These are phyloP conservation scores for Rhodotorula sp. DNA, from an alignment of 1,284 basidiomycete genomes.

Conservation along the genomic window DNA sequence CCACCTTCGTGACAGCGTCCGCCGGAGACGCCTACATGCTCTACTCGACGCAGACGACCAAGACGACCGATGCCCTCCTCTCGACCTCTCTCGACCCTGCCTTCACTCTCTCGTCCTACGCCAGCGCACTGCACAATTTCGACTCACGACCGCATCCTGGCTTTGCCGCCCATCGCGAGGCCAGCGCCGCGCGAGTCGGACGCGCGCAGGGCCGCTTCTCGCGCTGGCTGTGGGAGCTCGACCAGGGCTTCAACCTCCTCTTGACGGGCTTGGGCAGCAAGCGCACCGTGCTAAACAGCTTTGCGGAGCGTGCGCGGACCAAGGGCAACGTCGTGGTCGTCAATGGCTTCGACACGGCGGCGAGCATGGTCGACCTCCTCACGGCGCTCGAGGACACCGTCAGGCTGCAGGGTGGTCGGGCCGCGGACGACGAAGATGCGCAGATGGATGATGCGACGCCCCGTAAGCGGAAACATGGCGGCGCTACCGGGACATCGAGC, in stretches of 20 bases:
- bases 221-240: conserved; percentile 69
- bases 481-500: conserved; percentile 47
- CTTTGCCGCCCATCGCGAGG: conserved; percentile 59
- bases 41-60: conserved; percentile 62
- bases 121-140: conserved; percentile 61
- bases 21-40: conserved; percentile 80
- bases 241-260: conserved; percentile 78
- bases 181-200: conserved; percentile 46
- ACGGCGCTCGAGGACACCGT: conserved; percentile 60
- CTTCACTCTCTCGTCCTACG: conserved; percentile 64
- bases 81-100: conserved; percentile 29
- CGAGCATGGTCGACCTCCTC: conserved; percentile 70
- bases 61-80: conserved; percentile 65
- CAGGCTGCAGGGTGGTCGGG: conserved; percentile 5
- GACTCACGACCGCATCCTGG: conserved; percentile 55
- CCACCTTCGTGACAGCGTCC: conserved; percentile 50
- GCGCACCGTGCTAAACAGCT: conserved; percentile 67
- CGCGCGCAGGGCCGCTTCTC: conserved; percentile 58
- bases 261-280: conserved; percentile 89
- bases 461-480: conserved; percentile 22
- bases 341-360: conserved; percentile 74
- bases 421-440: not conserved
- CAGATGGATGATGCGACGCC: not conserved
- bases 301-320: conserved; percentile 57
- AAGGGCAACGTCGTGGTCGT: conserved; percentile 71